A percentile compares a stretch with the other conserved stretches of the same genome.
Conservation (phyloP, 768 basidiomycete genomes). For the Mycena alexandri region DNA sequence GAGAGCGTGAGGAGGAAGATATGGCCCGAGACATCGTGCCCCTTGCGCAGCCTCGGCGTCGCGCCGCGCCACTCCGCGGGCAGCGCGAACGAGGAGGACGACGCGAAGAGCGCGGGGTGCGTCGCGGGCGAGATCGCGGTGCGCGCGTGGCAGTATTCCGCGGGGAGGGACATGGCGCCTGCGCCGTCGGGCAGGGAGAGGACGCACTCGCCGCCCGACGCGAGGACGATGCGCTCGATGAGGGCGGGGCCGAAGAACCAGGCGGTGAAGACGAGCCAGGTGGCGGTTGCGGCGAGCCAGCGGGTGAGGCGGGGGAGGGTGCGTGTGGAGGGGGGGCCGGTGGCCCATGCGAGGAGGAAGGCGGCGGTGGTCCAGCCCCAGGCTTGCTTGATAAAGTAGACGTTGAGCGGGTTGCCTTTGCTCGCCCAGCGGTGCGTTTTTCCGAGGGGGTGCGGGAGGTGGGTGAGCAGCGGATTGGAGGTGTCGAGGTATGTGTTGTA, state of each 20-base stretch:
- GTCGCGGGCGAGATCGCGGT: constrained; percentile 66
- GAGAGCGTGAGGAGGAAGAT: constrained; percentile 90
- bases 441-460: constrained; percentile 77
- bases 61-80: constrained; percentile 58
- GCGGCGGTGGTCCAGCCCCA: constrained; percentile 91
- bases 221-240: constrained; percentile 71
- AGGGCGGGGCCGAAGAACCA: constrained; percentile 94
- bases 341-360: constrained; percentile 71
- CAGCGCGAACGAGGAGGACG: constrained; percentile 48
- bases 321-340: constrained; percentile 62
- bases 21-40: constrained; percentile 96
- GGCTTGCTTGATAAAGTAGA: constrained; percentile 88
- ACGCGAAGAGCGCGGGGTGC: constrained; percentile 74
- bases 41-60: constrained; percentile 75
- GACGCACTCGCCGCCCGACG: constrained; percentile 85
- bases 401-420: constrained; percentile 86
- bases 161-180: constrained; percentile 64
- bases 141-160: constrained; percentile 67
- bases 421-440: constrained; percentile 79
- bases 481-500: constrained; percentile 86
- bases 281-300: constrained; percentile 69
- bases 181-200: constrained; percentile 67
- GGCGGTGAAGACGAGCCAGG: constrained; percentile 81
- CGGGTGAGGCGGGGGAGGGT: constrained; percentile 59
- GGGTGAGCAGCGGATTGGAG: constrained; percentile 78